Evolutionary conservation across 306 rosid species (phyloP).

Genomic region (Neltuma alba): DNA sequence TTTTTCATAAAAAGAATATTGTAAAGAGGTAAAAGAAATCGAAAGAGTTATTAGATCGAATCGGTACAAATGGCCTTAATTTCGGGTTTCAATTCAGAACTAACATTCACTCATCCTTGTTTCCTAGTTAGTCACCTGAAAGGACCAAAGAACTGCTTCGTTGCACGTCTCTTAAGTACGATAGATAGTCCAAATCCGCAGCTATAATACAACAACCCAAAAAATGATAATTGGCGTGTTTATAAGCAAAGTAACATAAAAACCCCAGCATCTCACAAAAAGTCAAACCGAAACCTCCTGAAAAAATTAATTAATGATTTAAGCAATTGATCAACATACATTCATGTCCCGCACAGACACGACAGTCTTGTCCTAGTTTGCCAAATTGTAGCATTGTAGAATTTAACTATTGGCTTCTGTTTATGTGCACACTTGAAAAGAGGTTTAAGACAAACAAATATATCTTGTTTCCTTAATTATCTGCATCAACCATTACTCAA

Average conservation of each 20-base stretch:
- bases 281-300: constrained; percentile 16
- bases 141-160: neutral
- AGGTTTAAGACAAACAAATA: constrained; percentile 16
- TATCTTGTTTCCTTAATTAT: neutral
- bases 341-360: constrained; percentile 38
- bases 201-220: neutral
- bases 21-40: no score
- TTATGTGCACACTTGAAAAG: constrained; percentile 39
- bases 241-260: constrained; percentile 11
- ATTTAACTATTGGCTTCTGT: neutral
- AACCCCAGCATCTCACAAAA: neutral
- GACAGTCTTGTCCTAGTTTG: constrained; percentile 34
- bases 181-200: neutral
- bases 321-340: constrained; percentile 29
- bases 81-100: neutral
- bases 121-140: neutral
- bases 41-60: neutral
- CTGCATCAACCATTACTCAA: constrained; percentile 23
- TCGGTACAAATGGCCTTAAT: neutral
- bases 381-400: constrained; percentile 27
- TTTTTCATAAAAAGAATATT: no score
- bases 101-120: neutral
- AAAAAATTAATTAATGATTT: constrained; percentile 27
- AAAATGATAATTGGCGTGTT: constrained; percentile 8
- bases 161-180: neutral